Evolutionary conservation across 2,329 filamentous ascomycete species (phyloP).

Genomic region (Fusarium buharicum): DNA sequence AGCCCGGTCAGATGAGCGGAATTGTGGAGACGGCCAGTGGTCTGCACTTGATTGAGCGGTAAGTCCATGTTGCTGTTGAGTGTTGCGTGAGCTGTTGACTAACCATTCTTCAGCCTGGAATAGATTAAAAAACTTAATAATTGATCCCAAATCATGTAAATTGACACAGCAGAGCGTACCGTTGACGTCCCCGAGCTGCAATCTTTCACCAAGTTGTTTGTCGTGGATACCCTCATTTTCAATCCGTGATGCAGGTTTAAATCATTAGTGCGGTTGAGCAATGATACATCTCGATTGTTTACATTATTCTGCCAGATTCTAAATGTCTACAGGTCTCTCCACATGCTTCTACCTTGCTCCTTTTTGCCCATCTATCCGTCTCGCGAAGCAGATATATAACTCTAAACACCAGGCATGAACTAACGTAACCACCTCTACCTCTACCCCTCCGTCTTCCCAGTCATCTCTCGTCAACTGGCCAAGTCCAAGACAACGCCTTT

Average conservation of each 20-base stretch:
- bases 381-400: slow-evolving; percentile 25
- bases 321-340: slow-evolving; percentile 23
- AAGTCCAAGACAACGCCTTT: slow-evolving; percentile 51
- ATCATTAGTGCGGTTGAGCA: not conserved
- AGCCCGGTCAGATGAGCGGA: slow-evolving; percentile 85
- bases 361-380: slow-evolving; percentile 22
- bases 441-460: slow-evolving; percentile 1
- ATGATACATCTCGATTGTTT: slow-evolving; percentile 9
- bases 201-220: not conserved
- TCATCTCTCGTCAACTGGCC: slow-evolving; percentile 42
- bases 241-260: slow-evolving; percentile 15
- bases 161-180: slow-evolving; percentile 32
- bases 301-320: slow-evolving; percentile 17
- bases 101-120: slow-evolving; percentile 25
- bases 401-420: slow-evolving; percentile 30
- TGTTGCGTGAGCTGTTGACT: not conserved
- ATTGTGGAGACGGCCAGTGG: slow-evolving; percentile 94
- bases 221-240: not conserved
- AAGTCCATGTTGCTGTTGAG: slow-evolving; percentile 42
- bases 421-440: slow-evolving; percentile 12
- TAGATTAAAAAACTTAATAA: slow-evolving; percentile 28
- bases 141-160: slow-evolving; percentile 19
- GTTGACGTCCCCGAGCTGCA: slow-evolving; percentile 6
- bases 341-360: slow-evolving; percentile 9
- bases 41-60: slow-evolving; percentile 96